Percentiles rank a stretch among this genome's conserved stretches.
phyloP scores from a whole-genome alignment of 768 basidiomycete genomes.

The Dioszegia crocea region DNA sequence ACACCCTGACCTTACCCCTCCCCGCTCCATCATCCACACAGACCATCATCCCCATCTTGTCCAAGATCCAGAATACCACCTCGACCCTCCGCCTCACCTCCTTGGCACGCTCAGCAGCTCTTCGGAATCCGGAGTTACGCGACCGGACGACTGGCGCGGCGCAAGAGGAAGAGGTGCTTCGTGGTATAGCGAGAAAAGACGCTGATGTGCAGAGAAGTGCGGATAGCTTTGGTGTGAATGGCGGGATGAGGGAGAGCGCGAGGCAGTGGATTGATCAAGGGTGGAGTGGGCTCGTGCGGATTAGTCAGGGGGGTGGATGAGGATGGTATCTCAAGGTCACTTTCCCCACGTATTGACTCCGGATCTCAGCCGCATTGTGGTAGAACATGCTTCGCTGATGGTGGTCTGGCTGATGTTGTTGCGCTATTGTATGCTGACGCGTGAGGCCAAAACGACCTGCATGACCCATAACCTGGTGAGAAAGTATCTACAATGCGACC shows the following conservation, averaged over 20 bases:
- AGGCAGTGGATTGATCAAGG: slow-evolving; percentile 25
- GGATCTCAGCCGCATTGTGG: no score
- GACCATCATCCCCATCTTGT: slow-evolving; percentile 11
- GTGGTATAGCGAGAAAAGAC: slow-evolving; percentile 9
- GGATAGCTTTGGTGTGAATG: slow-evolving; percentile 8
- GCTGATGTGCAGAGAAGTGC: slow-evolving; percentile 12
- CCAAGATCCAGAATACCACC: slow-evolving; percentile 15
- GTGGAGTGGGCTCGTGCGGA: slow-evolving; percentile 30
- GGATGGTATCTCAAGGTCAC: background rate
- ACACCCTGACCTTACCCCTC: slow-evolving; percentile 24
- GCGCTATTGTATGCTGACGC: no score
- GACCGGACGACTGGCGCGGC: background rate
- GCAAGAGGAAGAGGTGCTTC: slow-evolving; percentile 11
- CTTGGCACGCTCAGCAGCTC: slow-evolving; percentile 12
- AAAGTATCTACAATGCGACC: no score
- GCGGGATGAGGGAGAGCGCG: slow-evolving; percentile 11
- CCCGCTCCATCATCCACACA: slow-evolving; percentile 3
- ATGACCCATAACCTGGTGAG: no score
- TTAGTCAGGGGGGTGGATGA: slow-evolving; percentile 2
- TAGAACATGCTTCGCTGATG: no score
- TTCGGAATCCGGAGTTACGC: background rate
- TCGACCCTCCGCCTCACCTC: slow-evolving; percentile 29
- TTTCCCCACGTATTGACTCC: no score
- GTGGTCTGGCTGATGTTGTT: no score
- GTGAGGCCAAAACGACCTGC: no score